Percentiles rank a stretch among this genome's conserved stretches.
Conservation (phyloP, 345 rosid genomes). For the Pistacia vera region DNA sequence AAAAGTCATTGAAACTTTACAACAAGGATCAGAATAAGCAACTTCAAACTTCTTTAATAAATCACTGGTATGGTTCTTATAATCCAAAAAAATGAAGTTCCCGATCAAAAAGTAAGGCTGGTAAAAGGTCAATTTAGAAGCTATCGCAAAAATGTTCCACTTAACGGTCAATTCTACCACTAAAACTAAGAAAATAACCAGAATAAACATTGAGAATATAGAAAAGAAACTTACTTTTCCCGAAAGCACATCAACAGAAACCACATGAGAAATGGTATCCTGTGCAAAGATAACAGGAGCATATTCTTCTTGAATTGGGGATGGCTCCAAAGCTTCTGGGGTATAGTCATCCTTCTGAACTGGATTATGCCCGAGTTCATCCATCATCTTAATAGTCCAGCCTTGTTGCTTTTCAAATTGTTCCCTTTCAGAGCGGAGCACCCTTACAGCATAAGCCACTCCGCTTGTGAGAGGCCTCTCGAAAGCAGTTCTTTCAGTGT, state of each 20-base stretch:
- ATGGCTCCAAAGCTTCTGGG: slow-evolving; percentile 64
- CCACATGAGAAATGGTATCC: slow-evolving; percentile 84
- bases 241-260: slow-evolving; percentile 92
- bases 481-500: slow-evolving; percentile 92
- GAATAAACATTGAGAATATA: slow-evolving; percentile 13
- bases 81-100: not conserved
- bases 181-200: slow-evolving; percentile 1
- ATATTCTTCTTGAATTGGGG: slow-evolving; percentile 88
- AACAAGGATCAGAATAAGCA: not conserved
- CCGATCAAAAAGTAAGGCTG: not conserved
- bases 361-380: slow-evolving; percentile 65
- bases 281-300: slow-evolving; percentile 99
- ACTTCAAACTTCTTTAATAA: not conserved
- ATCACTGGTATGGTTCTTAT: not conserved
- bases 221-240: slow-evolving; percentile 67
- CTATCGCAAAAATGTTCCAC: not conserved
- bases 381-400: slow-evolving; percentile 92
- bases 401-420: slow-evolving; percentile 91
- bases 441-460: slow-evolving; percentile 95
- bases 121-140: slow-evolving; percentile 5
- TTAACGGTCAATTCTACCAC: not conserved
- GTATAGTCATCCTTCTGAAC: slow-evolving; percentile 77
- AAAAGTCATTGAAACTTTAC: slow-evolving; percentile 12
- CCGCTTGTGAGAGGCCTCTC: slow-evolving; percentile 99
- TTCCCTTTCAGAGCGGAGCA: slow-evolving; percentile 88